These are phyloP conservation scores for Leccinum fibrillosum DNA, from an alignment of 768 basidiomycete genomes.

Conservation along the genomic window DNA sequence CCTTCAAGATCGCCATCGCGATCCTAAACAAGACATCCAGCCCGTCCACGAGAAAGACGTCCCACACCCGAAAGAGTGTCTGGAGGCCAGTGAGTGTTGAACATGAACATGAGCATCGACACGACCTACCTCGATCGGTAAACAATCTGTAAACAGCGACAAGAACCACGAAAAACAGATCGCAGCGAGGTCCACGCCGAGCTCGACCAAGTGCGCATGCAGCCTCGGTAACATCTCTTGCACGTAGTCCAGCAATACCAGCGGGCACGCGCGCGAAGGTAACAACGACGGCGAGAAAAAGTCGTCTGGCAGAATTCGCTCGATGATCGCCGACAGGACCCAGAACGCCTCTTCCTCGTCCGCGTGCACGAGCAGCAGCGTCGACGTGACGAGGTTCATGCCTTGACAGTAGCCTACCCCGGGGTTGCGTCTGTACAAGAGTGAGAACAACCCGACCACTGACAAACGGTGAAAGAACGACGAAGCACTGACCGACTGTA, in stretches of 20 bases:
- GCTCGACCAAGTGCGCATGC: conserved; percentile 66
- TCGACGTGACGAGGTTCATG: conserved; percentile 95
- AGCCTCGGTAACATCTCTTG: conserved; percentile 74
- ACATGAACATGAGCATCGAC: too few species aligned
- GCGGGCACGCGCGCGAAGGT: conserved; percentile 90
- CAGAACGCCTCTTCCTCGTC: conserved; percentile 98
- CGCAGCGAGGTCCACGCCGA: conserved; percentile 88
- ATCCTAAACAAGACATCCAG: conserved; percentile 89
- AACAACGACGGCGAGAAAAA: conserved; percentile 93
- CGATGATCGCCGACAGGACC: conserved; percentile 87
- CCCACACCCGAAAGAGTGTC: conserved; percentile 97
- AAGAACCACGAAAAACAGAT: conserved; percentile 97
- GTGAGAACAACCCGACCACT: neutral
- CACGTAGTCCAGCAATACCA: conserved; percentile 87
- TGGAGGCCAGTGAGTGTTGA: too few species aligned
- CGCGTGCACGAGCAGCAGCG: conserved; percentile 85
- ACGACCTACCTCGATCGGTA: conserved; percentile 84
- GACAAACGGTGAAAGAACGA: neutral
- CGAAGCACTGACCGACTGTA: conserved; percentile 73
- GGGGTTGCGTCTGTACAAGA: conserved; percentile 72
- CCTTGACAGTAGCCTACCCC: conserved; percentile 93
- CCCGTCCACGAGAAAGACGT: conserved; percentile 91
- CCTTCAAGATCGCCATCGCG: conserved; percentile 81
- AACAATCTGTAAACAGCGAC: conserved; percentile 82
- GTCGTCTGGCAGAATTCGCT: conserved; percentile 83